Percentiles rank a stretch among this genome's conserved stretches.
phyloP scores from a whole-genome alignment of 2,329 filamentous ascomycete species.

The Chalaropsis ovoidea region DNA sequence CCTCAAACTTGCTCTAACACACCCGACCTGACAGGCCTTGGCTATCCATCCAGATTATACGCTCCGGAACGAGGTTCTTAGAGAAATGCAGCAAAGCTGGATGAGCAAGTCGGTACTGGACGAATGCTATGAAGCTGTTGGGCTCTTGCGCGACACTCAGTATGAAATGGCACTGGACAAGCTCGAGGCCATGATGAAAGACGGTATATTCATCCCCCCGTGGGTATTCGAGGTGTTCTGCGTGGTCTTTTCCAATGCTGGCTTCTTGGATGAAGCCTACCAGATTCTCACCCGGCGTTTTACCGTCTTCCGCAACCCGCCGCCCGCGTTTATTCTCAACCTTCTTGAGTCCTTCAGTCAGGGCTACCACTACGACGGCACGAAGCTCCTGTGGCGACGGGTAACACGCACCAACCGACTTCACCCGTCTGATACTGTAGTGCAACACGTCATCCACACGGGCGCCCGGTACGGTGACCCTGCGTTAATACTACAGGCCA shows the following conservation, averaged over 20 bases:
- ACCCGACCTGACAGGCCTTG: conserved; percentile 43
- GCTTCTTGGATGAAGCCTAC: conserved; percentile 69
- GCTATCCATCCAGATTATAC: conserved; percentile 79
- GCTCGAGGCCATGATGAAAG: conserved; percentile 55
- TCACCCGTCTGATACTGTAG: conserved; percentile 47
- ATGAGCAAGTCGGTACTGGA: conserved; percentile 41
- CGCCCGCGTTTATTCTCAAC: conserved; percentile 54
- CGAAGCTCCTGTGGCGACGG: conserved; percentile 60
- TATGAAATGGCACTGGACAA: conserved; percentile 68
- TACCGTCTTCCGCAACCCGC: conserved; percentile 39
- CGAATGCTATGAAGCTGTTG: conserved; percentile 55
- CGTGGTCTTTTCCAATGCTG: conserved; percentile 58
- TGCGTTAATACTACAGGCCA: conserved; percentile 58
- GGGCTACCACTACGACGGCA: conserved; percentile 52
- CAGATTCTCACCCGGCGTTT: conserved; percentile 36
- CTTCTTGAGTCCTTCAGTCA: conserved; percentile 66
- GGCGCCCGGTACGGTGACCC: conserved; percentile 60
- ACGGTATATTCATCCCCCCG: conserved; percentile 45
- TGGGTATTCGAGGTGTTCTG: conserved; percentile 77
- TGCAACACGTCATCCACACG: conserved; percentile 59
- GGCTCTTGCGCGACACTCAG: conserved; percentile 69
- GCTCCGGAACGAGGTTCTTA: conserved; percentile 58
- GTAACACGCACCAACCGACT: conserved; percentile 43
- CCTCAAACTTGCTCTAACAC: neutral
- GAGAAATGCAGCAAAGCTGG: conserved; percentile 66